Conservation (phyloP, 306 rosid genomes). For the Dicorynia guianensis region DNA sequence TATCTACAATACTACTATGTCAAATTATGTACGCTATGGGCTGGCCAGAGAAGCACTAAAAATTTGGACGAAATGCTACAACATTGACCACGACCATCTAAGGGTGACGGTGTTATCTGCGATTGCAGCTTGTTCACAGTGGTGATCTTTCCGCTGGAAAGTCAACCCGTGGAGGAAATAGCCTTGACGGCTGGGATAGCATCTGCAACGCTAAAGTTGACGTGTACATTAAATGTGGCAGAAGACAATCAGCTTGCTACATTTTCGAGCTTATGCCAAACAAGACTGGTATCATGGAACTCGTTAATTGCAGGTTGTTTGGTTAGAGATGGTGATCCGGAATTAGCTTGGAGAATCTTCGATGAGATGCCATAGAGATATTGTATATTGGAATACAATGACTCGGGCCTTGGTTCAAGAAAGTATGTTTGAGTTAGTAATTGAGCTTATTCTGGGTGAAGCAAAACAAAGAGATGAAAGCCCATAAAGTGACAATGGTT, state of each 20-base stretch:
- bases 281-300: conserved; percentile 77
- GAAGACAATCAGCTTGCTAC: conserved; percentile 59
- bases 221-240: conserved; percentile 83
- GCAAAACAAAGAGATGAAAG: conserved; percentile 64
- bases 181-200: conserved; percentile 72
- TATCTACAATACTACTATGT: conserved; percentile 78
- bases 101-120: conserved; percentile 71
- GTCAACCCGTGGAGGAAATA: conserved; percentile 71
- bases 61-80: conserved; percentile 58
- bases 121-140: conserved; percentile 68
- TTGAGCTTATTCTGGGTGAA: conserved; percentile 68
- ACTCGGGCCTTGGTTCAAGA: conserved; percentile 67
- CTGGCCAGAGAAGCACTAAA: conserved; percentile 55
- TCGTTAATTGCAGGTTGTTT: conserved; percentile 80
- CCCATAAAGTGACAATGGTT: conserved; percentile 76
- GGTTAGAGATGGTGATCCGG: conserved; percentile 56
- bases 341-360: conserved; percentile 62
- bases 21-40: conserved; percentile 67
- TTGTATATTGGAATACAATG: conserved; percentile 88
- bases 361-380: conserved; percentile 68
- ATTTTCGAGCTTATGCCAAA: conserved; percentile 60
- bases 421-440: conserved; percentile 69
- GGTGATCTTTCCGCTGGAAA: conserved; percentile 64
- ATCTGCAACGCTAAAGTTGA: conserved; percentile 75
- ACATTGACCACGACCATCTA: conserved; percentile 60